Percentiles rank a stretch among this genome's conserved stretches.
These are phyloP conservation scores for Helianthus annuus DNA, from an alignment of 129 eudicot species.

Conservation along the genomic window DNA sequence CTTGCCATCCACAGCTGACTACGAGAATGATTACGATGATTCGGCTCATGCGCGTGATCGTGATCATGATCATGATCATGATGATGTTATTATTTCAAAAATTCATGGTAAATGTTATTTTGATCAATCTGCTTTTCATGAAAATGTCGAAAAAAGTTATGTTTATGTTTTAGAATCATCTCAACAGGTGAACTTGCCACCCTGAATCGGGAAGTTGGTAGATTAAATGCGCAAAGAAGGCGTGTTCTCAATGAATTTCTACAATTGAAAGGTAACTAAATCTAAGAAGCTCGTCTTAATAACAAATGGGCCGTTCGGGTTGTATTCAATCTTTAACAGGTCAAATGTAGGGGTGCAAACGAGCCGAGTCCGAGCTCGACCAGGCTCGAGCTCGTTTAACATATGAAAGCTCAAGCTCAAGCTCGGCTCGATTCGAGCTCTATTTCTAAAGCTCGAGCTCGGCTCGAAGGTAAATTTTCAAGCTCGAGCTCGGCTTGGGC, in stretches of 20 bases:
- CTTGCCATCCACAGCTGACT: slow-evolving; percentile 39
- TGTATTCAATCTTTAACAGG: not conserved
- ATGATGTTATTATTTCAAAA: slow-evolving; percentile 21
- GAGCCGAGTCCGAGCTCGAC: no score
- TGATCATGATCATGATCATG: slow-evolving; percentile 26
- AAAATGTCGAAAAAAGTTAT: not conserved
- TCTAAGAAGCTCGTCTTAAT: not conserved
- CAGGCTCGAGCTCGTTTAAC: no score
- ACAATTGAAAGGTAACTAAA: slow-evolving; percentile 29
- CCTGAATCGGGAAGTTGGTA: slow-evolving; percentile 31
- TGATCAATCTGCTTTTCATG: not conserved
- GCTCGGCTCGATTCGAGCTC: no score
- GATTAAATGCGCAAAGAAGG: slow-evolving; percentile 28
- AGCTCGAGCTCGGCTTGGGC: no score
- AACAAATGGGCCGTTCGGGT: not conserved
- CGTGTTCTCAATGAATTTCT: slow-evolving; percentile 37
- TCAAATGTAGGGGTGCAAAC: no score
- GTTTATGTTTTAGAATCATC: slow-evolving; percentile 3
- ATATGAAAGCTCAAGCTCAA: no score
- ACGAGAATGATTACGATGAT: slow-evolving; percentile 33
- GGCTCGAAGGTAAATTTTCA: no score
- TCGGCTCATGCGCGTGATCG: slow-evolving; percentile 16
- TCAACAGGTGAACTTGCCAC: slow-evolving; percentile 34
- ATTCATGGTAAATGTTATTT: slow-evolving; percentile 26
- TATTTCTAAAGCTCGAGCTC: no score